A percentile compares a stretch with the other conserved stretches of the same genome.
phyloP scores from a whole-genome alignment of 768 basidiomycete genomes.

The Phanerochaete carnosa region DNA sequence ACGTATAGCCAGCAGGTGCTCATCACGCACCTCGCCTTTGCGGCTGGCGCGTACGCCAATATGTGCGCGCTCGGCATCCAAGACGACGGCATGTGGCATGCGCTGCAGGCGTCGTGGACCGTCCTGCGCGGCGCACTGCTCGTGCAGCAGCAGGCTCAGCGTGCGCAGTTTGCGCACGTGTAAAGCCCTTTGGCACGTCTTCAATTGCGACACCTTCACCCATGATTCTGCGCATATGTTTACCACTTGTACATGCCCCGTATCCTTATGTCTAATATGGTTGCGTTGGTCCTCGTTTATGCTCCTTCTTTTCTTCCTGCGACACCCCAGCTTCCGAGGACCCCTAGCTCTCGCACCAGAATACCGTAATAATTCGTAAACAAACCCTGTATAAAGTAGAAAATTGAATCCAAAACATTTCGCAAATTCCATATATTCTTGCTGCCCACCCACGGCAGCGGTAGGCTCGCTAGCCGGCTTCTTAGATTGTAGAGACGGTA shows the following conservation, averaged over 20 bases:
- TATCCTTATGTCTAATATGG: background rate
- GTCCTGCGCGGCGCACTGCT: constrained; percentile 60
- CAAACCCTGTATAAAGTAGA: background rate
- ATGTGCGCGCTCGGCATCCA: constrained; percentile 65
- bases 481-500: too few relatives aligned
- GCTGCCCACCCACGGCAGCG: too few relatives aligned
- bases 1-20: constrained; percentile 38
- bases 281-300: background rate
- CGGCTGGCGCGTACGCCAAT: constrained; percentile 74
- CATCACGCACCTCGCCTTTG: constrained; percentile 41
- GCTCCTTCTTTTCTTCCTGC: background rate
- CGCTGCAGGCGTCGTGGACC: constrained; percentile 67
- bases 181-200: background rate
- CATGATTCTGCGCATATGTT: background rate
- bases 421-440: too few relatives aligned
- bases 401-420: background rate
- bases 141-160: background rate
- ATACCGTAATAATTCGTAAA: background rate
- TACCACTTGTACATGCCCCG: background rate
- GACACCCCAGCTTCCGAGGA: background rate
- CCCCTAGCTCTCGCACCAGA: background rate
- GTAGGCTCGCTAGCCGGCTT: too few relatives aligned
- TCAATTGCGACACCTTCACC: background rate
- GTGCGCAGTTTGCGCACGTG: background rate
- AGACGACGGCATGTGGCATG: constrained; percentile 63